Evolutionary conservation across 2,329 filamentous ascomycete genomes (phyloP).

Genomic region (Eurotiales sp.): DNA sequence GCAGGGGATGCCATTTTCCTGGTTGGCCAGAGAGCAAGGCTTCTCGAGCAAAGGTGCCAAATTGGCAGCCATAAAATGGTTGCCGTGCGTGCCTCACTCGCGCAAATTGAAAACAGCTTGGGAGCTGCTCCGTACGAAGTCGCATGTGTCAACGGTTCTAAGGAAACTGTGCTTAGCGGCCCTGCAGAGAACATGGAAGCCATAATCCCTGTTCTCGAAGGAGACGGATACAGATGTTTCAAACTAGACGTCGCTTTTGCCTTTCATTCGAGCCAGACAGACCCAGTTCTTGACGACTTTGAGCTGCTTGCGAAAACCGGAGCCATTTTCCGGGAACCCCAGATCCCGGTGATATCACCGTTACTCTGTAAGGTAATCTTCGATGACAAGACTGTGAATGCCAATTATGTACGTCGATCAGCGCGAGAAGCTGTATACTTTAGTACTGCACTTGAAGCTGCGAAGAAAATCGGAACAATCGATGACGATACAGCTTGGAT

Average conservation of each 20-base stretch:
- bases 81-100: slow-evolving; percentile 46
- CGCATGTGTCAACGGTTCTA: slow-evolving; percentile 74
- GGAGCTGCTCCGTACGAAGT: slow-evolving; percentile 41
- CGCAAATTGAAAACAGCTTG: slow-evolving; percentile 46
- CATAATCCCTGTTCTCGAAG: slow-evolving; percentile 49
- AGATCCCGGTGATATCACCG: slow-evolving; percentile 44
- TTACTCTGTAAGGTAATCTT: slow-evolving; percentile 42
- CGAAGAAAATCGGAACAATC: slow-evolving; percentile 55
- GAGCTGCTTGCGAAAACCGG: slow-evolving; percentile 48
- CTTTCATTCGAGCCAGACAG: slow-evolving; percentile 64
- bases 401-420: slow-evolving; percentile 62
- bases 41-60: slow-evolving; percentile 63
- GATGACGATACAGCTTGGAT: slow-evolving; percentile 67
- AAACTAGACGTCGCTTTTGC: slow-evolving; percentile 62
- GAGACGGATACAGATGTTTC: slow-evolving; percentile 57
- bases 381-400: slow-evolving; percentile 32
- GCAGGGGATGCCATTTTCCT: slow-evolving; percentile 53
- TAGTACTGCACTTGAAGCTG: slow-evolving; percentile 57
- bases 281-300: slow-evolving; percentile 60
- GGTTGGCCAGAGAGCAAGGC: slow-evolving; percentile 63
- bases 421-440: slow-evolving; percentile 70
- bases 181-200: slow-evolving; percentile 58
- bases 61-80: slow-evolving; percentile 65
- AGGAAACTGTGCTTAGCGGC: slow-evolving; percentile 67
- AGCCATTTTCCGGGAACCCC: slow-evolving; percentile 37